phyloP scores from a whole-genome alignment of 1,139 yeast species.

The Sugiyamaella castrensis region DNA sequence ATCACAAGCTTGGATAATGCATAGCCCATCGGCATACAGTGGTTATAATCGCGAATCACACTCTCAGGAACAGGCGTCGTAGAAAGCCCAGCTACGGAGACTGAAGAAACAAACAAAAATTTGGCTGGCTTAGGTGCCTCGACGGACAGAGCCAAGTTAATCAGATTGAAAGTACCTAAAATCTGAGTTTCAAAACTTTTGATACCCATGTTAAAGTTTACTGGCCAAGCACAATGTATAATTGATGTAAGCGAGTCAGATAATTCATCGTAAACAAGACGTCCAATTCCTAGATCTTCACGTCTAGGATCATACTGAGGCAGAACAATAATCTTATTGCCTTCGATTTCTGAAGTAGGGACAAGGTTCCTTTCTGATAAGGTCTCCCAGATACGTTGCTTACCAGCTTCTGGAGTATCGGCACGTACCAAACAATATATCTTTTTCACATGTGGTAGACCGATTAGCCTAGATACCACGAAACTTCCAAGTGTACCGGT shows the following conservation, averaged over 20 bases:
- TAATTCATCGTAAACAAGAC: not conserved
- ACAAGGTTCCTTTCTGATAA: not conserved
- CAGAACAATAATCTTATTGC: not conserved
- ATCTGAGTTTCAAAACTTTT: conserved; percentile 4
- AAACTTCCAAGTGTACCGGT: conserved; percentile 1
- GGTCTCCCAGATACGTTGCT: not conserved
- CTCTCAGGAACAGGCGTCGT: not conserved
- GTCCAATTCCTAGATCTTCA: not conserved
- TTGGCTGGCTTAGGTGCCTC: not conserved
- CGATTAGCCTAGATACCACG: not conserved
- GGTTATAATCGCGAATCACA: not conserved
- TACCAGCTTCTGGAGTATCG: not conserved
- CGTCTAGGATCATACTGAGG: not conserved
- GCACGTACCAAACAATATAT: conserved; percentile 4
- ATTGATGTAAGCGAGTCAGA: not conserved
- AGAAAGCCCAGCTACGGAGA: not conserved
- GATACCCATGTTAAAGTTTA: conserved; percentile 4
- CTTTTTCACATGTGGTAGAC: not conserved
- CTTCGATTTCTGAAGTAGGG: not conserved
- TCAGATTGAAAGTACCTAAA: not conserved
- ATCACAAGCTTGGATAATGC: conserved; percentile 1
- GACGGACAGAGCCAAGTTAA: not conserved
- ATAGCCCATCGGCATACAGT: not conserved
- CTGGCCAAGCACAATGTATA: conserved; percentile 5
- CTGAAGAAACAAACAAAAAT: not conserved